Conservation (phyloP, 2,329 filamentous ascomycete genomes). For the Fusarium sp. region DNA sequence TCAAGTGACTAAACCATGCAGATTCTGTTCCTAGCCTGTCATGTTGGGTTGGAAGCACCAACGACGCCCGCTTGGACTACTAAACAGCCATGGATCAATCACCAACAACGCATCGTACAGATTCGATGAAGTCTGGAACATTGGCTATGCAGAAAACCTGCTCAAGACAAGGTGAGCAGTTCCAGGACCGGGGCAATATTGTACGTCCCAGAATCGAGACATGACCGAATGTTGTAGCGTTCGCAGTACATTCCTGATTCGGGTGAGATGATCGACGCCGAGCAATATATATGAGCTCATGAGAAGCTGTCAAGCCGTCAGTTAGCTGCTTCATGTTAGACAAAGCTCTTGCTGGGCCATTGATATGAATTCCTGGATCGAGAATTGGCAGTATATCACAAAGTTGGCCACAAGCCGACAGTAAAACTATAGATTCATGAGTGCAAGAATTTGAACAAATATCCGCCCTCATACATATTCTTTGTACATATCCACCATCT, state of each 20-base stretch:
- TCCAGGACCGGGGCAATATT: background rate
- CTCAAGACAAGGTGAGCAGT: background rate
- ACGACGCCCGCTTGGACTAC: background rate
- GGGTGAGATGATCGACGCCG: background rate
- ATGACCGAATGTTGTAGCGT: background rate
- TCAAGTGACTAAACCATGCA: background rate
- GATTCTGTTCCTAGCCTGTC: background rate
- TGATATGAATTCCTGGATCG: background rate
- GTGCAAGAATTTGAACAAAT: conserved; percentile 8
- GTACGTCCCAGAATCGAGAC: background rate
- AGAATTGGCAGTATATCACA: background rate
- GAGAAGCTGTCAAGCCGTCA: background rate
- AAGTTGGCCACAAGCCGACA: background rate
- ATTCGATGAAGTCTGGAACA: background rate
- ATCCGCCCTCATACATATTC: conserved; percentile 4
- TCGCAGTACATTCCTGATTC: conserved; percentile 4
- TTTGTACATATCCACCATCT: conserved; percentile 9
- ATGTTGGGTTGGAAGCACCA: background rate
- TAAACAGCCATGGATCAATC: background rate
- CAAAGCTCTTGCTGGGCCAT: background rate
- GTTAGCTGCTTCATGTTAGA: background rate
- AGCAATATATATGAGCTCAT: too few relatives aligned
- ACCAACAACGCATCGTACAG: conserved; percentile 6
- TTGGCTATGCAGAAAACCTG: background rate
- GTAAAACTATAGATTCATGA: conserved; percentile 1